Base-by-base conservation (phyloP, 306 rosid species). In the Amphicarpaea edgeworthii region DNA sequence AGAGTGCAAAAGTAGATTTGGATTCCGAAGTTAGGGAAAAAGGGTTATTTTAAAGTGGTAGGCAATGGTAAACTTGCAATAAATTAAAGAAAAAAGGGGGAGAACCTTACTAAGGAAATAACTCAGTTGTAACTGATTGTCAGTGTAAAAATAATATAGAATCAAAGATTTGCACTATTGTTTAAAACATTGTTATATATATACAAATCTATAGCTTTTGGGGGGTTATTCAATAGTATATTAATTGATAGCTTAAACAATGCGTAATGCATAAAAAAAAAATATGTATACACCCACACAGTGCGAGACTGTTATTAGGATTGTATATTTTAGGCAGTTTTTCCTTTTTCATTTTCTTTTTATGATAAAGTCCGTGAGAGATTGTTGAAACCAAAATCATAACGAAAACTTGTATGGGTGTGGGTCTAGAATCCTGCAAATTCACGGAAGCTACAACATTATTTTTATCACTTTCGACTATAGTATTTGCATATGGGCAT, bases 1-100 rank as follows among this genome's bases (percentile, higher is more conserved):
- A 23, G 86, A 73, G 68, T 63, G 28, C 17, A 42, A 75, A 49
- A 69, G 70, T 65, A 78, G 83, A 78, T 78, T 77, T 85, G 72
- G 77, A 81, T 85, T 84, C 83, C 73, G 6, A 71, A 73, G 84
- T 20, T 30, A 24, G 42, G 77, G 21, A 67, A 62, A 47, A 43
- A 43, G 8, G 70, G 40, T 63, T 54, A 57, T 62, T 71, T 70
- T 65, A 77, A 67, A 84, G 81, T 65, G 54, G 11, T 40, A 73
- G 53, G 81, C 70, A 74, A 61, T 43, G 45, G 46, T 19, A 63
- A 57, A 40, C 76, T 78, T 59, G 38, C 68, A 68, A 72, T 74
- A 59, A 28, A 59, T 15, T 28, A 59, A 28, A 49, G 43, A 51
- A 78, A 51, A 78, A 67, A 41, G n/a, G 1, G 19, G 6, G 61